Evolutionary conservation across 140 eudicot genomes (phyloP).

Genomic region (Stevia rebaudiana): DNA sequence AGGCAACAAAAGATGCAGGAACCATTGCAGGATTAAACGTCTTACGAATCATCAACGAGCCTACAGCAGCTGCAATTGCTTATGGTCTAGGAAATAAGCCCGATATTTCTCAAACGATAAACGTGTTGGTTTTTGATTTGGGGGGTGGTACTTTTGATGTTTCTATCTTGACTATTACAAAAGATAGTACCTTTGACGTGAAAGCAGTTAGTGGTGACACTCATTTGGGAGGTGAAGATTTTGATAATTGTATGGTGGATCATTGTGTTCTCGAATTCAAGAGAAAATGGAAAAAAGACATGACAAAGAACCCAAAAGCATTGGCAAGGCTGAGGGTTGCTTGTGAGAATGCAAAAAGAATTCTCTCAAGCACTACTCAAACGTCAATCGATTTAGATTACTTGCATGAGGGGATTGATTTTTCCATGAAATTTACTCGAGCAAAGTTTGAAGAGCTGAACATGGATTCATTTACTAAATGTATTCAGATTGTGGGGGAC

Average conservation of each 20-base stretch:
- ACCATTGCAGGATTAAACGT: too few species aligned
- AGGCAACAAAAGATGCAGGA: too few species aligned
- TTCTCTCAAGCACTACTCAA: neutral
- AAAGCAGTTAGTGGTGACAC: slow-evolving; percentile 23
- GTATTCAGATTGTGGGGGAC: neutral
- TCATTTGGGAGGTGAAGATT: neutral
- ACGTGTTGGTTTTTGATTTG: neutral
- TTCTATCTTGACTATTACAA: neutral
- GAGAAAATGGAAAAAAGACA: too few species aligned
- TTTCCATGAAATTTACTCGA: neutral
- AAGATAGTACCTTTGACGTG: slow-evolving; percentile 13
- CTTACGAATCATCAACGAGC: slow-evolving; percentile 11
- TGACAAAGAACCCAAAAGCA: neutral
- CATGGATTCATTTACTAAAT: neutral
- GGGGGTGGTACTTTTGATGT: slow-evolving; percentile 29
- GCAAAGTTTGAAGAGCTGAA: slow-evolving; percentile 14
- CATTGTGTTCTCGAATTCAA: too few species aligned
- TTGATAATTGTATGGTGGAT: too few species aligned
- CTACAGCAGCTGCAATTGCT: slow-evolving; percentile 27
- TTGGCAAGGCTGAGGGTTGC: neutral
- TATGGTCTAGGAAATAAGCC: slow-evolving; percentile 15
- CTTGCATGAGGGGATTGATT: slow-evolving; percentile 16
- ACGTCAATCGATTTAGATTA: slow-evolving; percentile 5
- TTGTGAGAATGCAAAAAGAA: neutral
- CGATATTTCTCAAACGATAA: neutral